Conservation (phyloP, 177 flowering plant genomes). For the Viscum album region DNA sequence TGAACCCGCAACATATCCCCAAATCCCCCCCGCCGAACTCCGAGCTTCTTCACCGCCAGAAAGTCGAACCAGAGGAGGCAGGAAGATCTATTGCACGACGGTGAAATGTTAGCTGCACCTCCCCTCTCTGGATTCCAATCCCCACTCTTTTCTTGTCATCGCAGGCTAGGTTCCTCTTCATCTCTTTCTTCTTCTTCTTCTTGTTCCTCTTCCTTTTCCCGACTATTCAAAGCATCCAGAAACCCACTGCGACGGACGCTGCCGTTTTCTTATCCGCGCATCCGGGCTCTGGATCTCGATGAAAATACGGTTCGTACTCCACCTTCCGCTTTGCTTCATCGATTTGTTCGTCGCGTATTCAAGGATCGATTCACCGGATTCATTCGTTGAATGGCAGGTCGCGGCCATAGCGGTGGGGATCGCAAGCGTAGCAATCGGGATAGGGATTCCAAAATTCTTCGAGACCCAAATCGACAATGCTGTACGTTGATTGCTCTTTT, state of each 20-base stretch:
- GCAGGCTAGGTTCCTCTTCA: too few relatives aligned
- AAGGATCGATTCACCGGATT: too few relatives aligned
- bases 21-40: too few relatives aligned
- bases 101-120: constrained; percentile 24
- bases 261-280: constrained; percentile 40
- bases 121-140: constrained; percentile 32
- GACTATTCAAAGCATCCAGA: constrained; percentile 17
- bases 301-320: constrained; percentile 55
- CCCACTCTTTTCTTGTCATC: constrained; percentile 32
- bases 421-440: constrained; percentile 74
- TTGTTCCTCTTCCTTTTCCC: constrained; percentile 9
- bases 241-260: constrained; percentile 32
- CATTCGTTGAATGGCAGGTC: constrained; percentile 27
- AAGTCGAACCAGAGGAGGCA: too few relatives aligned
- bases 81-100: too few relatives aligned
- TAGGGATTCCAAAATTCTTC: constrained; percentile 85
- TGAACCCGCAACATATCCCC: too few relatives aligned
- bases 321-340: not conserved
- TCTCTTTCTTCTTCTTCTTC: constrained; percentile 19
- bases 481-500: constrained; percentile 44
- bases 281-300: constrained; percentile 72
- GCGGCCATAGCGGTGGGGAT: constrained; percentile 79
- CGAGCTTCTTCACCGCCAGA: too few relatives aligned
- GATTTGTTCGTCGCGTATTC: not conserved
- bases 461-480: constrained; percentile 82